Conservation (phyloP, 1,284 basidiomycete species). For the Polyporus tsugae region DNA sequence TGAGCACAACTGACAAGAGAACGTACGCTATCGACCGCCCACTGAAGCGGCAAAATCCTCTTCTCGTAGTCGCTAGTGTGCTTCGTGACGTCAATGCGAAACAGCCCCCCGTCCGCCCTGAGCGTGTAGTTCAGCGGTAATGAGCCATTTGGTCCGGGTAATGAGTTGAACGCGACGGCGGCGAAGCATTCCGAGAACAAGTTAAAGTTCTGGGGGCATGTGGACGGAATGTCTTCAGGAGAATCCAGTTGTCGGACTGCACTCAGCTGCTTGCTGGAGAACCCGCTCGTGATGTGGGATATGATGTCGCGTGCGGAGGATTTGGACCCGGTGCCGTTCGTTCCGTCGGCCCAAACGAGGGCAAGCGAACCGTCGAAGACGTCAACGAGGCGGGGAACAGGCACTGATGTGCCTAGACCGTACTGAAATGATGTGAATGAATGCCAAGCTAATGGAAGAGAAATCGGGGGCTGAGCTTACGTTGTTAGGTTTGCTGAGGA, state of each 20-base stretch:
- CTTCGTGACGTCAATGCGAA: slow-evolving; percentile 67
- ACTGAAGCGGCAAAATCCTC: slow-evolving; percentile 76
- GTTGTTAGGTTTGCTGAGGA: slow-evolving; percentile 63
- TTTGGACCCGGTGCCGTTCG: slow-evolving; percentile 54
- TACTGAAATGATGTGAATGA: slow-evolving; percentile 49
- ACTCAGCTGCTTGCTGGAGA: slow-evolving; percentile 52
- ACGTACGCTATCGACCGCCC: slow-evolving; percentile 76
- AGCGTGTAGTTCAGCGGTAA: slow-evolving; percentile 74
- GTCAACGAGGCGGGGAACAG: slow-evolving; percentile 57
- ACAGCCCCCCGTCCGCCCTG: slow-evolving; percentile 69
- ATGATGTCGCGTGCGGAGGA: slow-evolving; percentile 67
- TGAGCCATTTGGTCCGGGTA: slow-evolving; percentile 52
- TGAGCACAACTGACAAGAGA: neutral
- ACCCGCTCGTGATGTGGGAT: slow-evolving; percentile 57
- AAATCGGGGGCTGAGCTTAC: slow-evolving; percentile 45
- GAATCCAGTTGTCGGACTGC: slow-evolving; percentile 58
- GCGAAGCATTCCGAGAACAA: slow-evolving; percentile 75
- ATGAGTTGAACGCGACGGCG: slow-evolving; percentile 69
- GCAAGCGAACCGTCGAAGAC: slow-evolving; percentile 59
- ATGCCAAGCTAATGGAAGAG: neutral
- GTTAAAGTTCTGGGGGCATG: slow-evolving; percentile 81
- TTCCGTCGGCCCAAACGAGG: slow-evolving; percentile 73
- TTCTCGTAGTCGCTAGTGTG: slow-evolving; percentile 77
- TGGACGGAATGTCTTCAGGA: slow-evolving; percentile 56
- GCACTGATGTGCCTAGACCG: slow-evolving; percentile 66